Conservation (phyloP, 441 rosid species). For the Oxalis stricta region DNA sequence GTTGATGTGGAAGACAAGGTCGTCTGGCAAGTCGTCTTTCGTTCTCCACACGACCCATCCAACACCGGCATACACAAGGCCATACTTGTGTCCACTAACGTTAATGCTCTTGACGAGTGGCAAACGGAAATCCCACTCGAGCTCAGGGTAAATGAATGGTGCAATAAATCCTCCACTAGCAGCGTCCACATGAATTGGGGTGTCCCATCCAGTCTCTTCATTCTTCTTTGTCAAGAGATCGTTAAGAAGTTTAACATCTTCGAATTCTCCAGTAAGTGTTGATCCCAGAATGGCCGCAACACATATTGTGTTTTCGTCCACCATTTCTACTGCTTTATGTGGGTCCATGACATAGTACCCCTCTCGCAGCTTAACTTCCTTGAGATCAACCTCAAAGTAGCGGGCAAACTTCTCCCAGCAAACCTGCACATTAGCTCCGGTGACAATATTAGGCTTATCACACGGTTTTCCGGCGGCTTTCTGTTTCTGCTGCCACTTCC, state of each 20-base stretch:
- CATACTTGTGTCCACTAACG: conserved; percentile 75
- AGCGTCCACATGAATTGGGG: conserved; percentile 74
- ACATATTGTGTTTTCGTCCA: conserved; percentile 75
- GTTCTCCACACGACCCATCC: conserved; percentile 74
- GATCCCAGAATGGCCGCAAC: conserved; percentile 73
- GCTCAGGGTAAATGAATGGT: conserved; percentile 51
- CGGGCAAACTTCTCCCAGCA: conserved; percentile 85
- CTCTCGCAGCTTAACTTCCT: conserved; percentile 60
- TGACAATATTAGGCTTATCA: conserved; percentile 72
- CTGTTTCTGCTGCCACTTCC: conserved; percentile 55
- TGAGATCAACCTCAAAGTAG: conserved; percentile 74
- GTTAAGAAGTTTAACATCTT: conserved; percentile 50
- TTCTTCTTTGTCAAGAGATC: conserved; percentile 45
- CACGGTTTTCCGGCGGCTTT: conserved; percentile 36
- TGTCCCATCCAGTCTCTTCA: conserved; percentile 49
- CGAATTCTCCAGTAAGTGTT: conserved; percentile 63
- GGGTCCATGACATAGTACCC: conserved; percentile 68
- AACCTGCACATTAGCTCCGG: conserved; percentile 80
- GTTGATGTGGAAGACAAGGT: conserved; percentile 73
- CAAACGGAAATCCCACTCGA: conserved; percentile 71
- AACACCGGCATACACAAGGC: conserved; percentile 65
- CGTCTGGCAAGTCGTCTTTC: conserved; percentile 68
- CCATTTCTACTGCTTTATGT: conserved; percentile 53
- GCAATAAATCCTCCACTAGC: conserved; percentile 78
- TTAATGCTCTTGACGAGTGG: conserved; percentile 66